Conservation (phyloP, 2,329 filamentous ascomycete species). For the Gliomastix tumulicola region DNA sequence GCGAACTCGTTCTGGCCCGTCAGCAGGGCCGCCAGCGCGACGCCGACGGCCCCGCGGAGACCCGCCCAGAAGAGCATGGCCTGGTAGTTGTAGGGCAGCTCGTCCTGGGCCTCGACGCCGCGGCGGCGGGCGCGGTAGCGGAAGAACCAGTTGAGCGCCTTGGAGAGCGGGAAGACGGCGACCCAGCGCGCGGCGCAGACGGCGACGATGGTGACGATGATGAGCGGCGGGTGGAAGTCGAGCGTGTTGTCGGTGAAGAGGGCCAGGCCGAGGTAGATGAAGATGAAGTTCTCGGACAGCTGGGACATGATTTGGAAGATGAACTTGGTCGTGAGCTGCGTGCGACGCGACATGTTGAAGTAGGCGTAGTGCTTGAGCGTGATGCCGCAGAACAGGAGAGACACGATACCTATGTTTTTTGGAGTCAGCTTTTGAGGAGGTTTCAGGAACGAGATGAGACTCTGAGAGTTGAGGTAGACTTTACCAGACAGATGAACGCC, state of each 20-base stretch:
- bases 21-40: constrained; percentile 85
- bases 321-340: constrained; percentile 96
- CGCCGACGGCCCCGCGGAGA: constrained; percentile 88
- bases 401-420: constrained; percentile 72
- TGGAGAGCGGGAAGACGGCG: constrained; percentile 88
- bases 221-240: constrained; percentile 89
- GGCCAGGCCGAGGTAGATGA: constrained; percentile 94
- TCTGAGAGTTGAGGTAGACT: constrained; percentile 16
- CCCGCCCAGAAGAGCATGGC: constrained; percentile 99
- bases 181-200: constrained; percentile 91
- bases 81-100: constrained; percentile 91
- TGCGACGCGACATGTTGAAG: constrained; percentile 98
- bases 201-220: constrained; percentile 83
- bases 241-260: constrained; percentile 87
- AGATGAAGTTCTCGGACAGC: constrained; percentile 98
- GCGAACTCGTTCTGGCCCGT: constrained; percentile 75
- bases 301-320: constrained; percentile 93
- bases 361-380: constrained; percentile 98
- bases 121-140: constrained; percentile 74
- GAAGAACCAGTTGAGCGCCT: constrained; percentile 86
- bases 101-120: constrained; percentile 70
- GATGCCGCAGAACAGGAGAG: constrained; percentile 93
- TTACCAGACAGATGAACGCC: constrained; percentile 91
- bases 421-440: not conserved
- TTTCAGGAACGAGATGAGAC: not conserved